These are phyloP conservation scores for Volvox carteri DNA, from an alignment of 163 green algal genomes.

Conservation along the genomic window DNA sequence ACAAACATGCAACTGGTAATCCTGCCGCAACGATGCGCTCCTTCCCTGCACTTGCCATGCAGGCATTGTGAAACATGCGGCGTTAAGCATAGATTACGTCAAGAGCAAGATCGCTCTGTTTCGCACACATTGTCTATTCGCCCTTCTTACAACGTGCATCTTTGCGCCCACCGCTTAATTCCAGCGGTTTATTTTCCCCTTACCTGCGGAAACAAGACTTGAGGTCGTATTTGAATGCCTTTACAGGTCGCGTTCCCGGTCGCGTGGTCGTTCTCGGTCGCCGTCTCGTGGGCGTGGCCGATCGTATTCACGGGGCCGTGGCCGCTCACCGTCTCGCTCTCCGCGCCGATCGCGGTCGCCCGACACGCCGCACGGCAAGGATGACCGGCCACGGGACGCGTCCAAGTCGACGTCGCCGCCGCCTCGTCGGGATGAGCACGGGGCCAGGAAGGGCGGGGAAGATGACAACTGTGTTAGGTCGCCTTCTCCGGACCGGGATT, in stretches of 20 bases:
- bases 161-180: too few relatives aligned
- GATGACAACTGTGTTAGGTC: not conserved
- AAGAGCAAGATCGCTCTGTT: too few relatives aligned
- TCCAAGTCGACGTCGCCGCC: slow-evolving; percentile 25
- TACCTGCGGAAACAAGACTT: too few relatives aligned
- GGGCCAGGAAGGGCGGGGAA: not conserved
- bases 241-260: not conserved
- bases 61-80: too few relatives aligned
- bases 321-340: slow-evolving; percentile 24
- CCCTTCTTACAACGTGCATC: too few relatives aligned
- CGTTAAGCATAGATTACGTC: too few relatives aligned
- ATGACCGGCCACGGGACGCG: slow-evolving; percentile 26
- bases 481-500: not conserved
- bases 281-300: not conserved
- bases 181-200: too few relatives aligned
- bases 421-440: not conserved
- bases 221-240: too few relatives aligned
- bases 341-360: slow-evolving; percentile 37
- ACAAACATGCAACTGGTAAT: too few relatives aligned
- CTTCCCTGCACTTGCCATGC: too few relatives aligned
- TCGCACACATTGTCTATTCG: too few relatives aligned
- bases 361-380: slow-evolving; percentile 31
- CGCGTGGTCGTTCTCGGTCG: slow-evolving; percentile 6
- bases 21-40: too few relatives aligned
- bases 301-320: not conserved